These are phyloP conservation scores for Corymbia calophylla DNA, from an alignment of 441 rosid species.

Conservation along the genomic window DNA sequence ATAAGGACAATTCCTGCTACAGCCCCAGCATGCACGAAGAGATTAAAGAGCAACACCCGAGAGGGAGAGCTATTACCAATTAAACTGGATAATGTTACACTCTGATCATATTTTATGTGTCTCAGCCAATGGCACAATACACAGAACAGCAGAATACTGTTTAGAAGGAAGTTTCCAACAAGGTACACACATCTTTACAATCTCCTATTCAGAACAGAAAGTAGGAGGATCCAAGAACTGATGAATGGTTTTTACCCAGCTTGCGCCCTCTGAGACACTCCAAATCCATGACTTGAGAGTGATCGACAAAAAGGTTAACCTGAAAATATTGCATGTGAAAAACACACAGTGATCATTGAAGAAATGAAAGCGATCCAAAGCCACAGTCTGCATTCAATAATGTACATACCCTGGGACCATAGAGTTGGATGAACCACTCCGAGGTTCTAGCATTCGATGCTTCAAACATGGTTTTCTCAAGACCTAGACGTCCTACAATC, in stretches of 20 bases:
- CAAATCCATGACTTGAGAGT: slow-evolving; percentile 74
- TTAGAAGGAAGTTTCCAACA: not conserved
- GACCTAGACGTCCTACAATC: slow-evolving; percentile 75
- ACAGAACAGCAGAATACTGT: not conserved
- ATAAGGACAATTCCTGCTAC: not conserved
- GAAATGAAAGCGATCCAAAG: not conserved
- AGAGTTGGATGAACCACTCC: slow-evolving; percentile 76
- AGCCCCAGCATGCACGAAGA: not conserved
- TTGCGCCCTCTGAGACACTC: slow-evolving; percentile 76
- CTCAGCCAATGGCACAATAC: not conserved
- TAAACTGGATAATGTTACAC: not conserved
- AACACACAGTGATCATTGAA: not conserved
- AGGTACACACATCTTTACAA: not conserved
- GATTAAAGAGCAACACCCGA: not conserved
- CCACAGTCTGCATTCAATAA: not conserved
- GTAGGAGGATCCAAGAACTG: slow-evolving; percentile 44
- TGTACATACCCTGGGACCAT: slow-evolving; percentile 65
- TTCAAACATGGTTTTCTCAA: slow-evolving; percentile 94
- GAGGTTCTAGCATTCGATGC: slow-evolving; percentile 61
- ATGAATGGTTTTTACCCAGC: slow-evolving; percentile 44
- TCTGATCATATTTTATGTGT: not conserved
- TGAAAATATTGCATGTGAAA: slow-evolving; percentile 13
- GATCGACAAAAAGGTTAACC: slow-evolving; percentile 95
- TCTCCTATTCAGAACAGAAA: slow-evolving; percentile 22
- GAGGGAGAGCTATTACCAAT: not conserved